Evolutionary conservation across 169 alveolate genomes (phyloP).

Genomic region (Toxoplasma gondii): DNA sequence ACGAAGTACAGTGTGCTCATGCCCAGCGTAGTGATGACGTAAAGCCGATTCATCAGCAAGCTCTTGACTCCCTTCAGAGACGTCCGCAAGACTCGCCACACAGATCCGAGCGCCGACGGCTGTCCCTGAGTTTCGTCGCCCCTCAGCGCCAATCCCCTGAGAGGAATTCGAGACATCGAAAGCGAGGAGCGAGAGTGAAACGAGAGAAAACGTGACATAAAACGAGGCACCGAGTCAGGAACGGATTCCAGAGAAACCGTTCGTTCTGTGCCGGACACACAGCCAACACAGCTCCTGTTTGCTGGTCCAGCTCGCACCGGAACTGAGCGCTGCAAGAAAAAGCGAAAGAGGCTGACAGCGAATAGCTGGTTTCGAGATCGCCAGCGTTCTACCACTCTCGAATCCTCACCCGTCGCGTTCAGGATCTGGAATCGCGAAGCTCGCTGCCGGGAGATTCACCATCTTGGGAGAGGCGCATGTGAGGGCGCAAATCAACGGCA

Average conservation of each 20-base stretch:
- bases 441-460: background rate
- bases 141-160: background rate
- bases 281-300: too few relatives aligned
- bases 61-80: constrained; percentile 70
- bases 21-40: constrained; percentile 78
- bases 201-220: too few relatives aligned
- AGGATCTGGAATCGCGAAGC: background rate
- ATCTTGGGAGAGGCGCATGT: background rate
- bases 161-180: too few relatives aligned
- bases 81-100: constrained; percentile 60
- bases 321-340: too few relatives aligned
- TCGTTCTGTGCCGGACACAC: too few relatives aligned
- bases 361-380: too few relatives aligned
- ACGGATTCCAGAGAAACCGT: too few relatives aligned
- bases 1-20: constrained; percentile 84
- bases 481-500: background rate
- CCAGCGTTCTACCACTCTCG: too few relatives aligned
- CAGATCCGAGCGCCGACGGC: background rate
- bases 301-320: too few relatives aligned
- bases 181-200: too few relatives aligned
- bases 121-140: background rate
- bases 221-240: too few relatives aligned
- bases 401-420: background rate
- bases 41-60: constrained; percentile 73
- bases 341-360: too few relatives aligned